These are phyloP conservation scores for Geotrichum restrictum DNA, from an alignment of 1,139 yeast genomes.

Conservation along the genomic window DNA sequence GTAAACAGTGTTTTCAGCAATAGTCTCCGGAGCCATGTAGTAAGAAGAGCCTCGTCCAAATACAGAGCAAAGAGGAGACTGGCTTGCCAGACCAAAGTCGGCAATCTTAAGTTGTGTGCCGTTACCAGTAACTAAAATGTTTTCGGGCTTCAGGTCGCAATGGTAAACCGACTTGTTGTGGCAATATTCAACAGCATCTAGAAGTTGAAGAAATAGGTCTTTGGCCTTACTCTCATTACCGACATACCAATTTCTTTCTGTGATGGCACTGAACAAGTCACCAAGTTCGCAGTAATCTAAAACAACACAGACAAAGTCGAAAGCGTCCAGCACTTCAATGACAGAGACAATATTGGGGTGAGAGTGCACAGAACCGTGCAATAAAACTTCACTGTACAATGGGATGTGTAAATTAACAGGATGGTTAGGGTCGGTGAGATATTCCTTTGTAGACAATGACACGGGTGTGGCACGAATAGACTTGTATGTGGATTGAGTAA, in stretches of 20 bases:
- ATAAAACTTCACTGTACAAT: constrained; percentile 60
- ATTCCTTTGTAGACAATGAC: constrained; percentile 29
- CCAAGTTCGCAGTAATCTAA: constrained; percentile 84
- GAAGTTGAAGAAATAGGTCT: constrained; percentile 67
- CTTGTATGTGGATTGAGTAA: neutral
- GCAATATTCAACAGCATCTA: constrained; percentile 70
- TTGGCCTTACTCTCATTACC: constrained; percentile 56
- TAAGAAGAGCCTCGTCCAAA: constrained; percentile 83
- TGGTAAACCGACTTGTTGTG: constrained; percentile 67
- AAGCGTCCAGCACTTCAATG: constrained; percentile 54
- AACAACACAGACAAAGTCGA: constrained; percentile 52
- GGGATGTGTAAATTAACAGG: constrained; percentile 26
- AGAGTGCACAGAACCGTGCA: constrained; percentile 68
- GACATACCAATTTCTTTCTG: constrained; percentile 57
- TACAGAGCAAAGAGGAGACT: constrained; percentile 54
- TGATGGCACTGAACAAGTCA: constrained; percentile 76
- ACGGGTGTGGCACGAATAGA: constrained; percentile 23
- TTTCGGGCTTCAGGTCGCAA: constrained; percentile 91
- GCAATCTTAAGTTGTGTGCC: constrained; percentile 63
- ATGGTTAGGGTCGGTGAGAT: constrained; percentile 20
- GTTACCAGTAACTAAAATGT: constrained; percentile 62
- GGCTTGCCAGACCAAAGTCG: constrained; percentile 82
- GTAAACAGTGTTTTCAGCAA: constrained; percentile 40
- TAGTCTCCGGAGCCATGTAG: constrained; percentile 90
- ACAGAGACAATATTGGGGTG: constrained; percentile 78